Evolutionary conservation across 2,329 filamentous ascomycete species (phyloP).

Genomic region (Calonectria pseudoreteaudii): DNA sequence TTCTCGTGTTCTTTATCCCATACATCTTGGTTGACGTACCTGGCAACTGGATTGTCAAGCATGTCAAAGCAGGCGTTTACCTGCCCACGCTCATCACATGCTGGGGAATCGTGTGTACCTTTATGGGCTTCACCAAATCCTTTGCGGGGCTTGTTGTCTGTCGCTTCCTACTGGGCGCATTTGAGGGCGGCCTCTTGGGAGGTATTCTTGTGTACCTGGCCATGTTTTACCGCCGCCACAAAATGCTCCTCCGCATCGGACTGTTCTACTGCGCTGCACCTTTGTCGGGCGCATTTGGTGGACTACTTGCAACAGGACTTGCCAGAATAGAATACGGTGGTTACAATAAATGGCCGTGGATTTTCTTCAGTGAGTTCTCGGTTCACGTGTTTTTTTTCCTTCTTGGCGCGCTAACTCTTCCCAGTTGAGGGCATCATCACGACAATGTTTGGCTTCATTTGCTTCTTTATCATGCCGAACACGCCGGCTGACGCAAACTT

Average conservation of each 20-base stretch:
- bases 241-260: conserved; percentile 1
- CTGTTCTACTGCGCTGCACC: conserved; percentile 6
- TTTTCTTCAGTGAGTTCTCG: conserved; percentile 1
- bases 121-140: conserved; percentile 16
- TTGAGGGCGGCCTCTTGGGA: conserved; percentile 15
- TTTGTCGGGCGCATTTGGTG: conserved; percentile 6
- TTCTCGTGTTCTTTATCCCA: conserved; percentile 15
- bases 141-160: background rate
- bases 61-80: background rate
- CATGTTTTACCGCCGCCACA: conserved; percentile 11
- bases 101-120: conserved; percentile 15
- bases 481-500: conserved; percentile 9
- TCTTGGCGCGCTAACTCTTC: background rate
- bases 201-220: conserved; percentile 6
- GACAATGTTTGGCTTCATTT: background rate
- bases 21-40: conserved; percentile 16
- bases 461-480: conserved; percentile 16
- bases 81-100: background rate
- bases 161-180: conserved; percentile 9
- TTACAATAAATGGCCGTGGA: conserved; percentile 9
- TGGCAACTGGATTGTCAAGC: conserved; percentile 8
- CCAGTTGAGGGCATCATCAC: conserved; percentile 6
- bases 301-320: background rate
- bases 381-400: background rate
- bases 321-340: conserved; percentile 1